These are phyloP conservation scores for Lachancea sp. DNA, from an alignment of 805 yeast genomes.

Conservation along the genomic window DNA sequence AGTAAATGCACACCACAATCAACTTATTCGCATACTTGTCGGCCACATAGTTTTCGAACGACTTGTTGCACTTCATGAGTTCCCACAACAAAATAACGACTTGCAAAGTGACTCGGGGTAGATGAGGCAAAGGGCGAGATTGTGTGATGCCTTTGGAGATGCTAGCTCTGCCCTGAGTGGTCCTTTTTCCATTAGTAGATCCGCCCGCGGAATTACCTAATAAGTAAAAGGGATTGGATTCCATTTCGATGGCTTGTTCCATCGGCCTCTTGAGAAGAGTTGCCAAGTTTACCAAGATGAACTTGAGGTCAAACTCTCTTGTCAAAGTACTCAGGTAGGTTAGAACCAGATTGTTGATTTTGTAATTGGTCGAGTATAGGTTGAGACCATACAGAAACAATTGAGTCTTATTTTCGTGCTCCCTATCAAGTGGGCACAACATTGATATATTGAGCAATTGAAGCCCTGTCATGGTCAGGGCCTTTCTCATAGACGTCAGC, in stretches of 20 bases:
- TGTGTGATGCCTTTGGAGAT: constrained; percentile 1
- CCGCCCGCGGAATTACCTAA: constrained; percentile 14
- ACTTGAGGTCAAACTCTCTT: constrained; percentile 48
- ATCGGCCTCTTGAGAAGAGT: constrained; percentile 44
- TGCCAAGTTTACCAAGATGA: constrained; percentile 43
- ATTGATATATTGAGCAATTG: constrained; percentile 38
- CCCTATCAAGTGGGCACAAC: constrained; percentile 1
- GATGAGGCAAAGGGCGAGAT: constrained; percentile 26
- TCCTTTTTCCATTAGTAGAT: constrained; percentile 7
- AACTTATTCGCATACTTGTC: constrained; percentile 48
- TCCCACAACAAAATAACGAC: constrained; percentile 68
- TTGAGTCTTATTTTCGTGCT: neutral
- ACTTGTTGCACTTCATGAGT: constrained; percentile 62
- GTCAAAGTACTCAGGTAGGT: constrained; percentile 43
- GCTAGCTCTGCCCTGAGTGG: constrained; percentile 10
- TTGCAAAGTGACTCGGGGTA: constrained; percentile 50
- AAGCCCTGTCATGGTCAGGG: constrained; percentile 47
- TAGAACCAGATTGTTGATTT: constrained; percentile 4
- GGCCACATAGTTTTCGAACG: constrained; percentile 41
- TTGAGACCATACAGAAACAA: constrained; percentile 10
- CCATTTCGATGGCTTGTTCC: constrained; percentile 33
- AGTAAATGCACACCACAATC: constrained; percentile 47
- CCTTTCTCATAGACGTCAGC: constrained; percentile 36
- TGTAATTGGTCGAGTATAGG: constrained; percentile 4
- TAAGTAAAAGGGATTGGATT: constrained; percentile 33